These are phyloP conservation scores for Kurtzmaniella fragi DNA, from an alignment of 805 yeast species.

Conservation along the genomic window DNA sequence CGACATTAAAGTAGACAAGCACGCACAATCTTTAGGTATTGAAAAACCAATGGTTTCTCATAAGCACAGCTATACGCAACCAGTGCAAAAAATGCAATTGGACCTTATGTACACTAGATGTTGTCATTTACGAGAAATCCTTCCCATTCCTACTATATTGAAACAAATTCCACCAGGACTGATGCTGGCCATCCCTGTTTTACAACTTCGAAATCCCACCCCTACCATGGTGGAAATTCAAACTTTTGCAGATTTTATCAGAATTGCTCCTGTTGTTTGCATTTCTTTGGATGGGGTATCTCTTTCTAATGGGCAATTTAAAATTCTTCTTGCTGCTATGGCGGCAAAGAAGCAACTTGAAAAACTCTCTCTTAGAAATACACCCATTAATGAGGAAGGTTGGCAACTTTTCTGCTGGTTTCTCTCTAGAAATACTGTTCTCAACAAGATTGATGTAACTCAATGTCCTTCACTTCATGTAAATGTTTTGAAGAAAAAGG, in stretches of 20 bases:
- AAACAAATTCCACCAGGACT: conserved; percentile 71
- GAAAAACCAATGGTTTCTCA: conserved; percentile 28
- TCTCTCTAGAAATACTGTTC: conserved; percentile 53
- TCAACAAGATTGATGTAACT: conserved; percentile 63
- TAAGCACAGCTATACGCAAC: conserved; percentile 20
- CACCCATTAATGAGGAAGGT: conserved; percentile 63
- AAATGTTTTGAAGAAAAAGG: conserved; percentile 37
- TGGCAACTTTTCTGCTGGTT: conserved; percentile 82
- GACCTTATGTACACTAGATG: conserved; percentile 86
- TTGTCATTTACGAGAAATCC: conserved; percentile 85
- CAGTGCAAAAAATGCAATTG: conserved; percentile 44
- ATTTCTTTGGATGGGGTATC: conserved; percentile 76
- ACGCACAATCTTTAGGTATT: conserved; percentile 20
- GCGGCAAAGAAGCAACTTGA: conserved; percentile 61
- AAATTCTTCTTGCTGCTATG: conserved; percentile 66
- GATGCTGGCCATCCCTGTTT: conserved; percentile 63
- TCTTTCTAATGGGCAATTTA: conserved; percentile 70
- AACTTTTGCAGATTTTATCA: conserved; percentile 81
- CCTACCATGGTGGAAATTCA: conserved; percentile 87
- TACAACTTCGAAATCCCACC: conserved; percentile 77
- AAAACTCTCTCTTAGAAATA: conserved; percentile 73
- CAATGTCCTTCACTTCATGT: conserved; percentile 53
- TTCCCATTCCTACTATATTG: conserved; percentile 86
- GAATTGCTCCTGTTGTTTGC: conserved; percentile 78
- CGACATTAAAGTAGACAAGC: conserved; percentile 16